Conservation (phyloP, 805 yeast species). For the Yamadazyma olivae region DNA sequence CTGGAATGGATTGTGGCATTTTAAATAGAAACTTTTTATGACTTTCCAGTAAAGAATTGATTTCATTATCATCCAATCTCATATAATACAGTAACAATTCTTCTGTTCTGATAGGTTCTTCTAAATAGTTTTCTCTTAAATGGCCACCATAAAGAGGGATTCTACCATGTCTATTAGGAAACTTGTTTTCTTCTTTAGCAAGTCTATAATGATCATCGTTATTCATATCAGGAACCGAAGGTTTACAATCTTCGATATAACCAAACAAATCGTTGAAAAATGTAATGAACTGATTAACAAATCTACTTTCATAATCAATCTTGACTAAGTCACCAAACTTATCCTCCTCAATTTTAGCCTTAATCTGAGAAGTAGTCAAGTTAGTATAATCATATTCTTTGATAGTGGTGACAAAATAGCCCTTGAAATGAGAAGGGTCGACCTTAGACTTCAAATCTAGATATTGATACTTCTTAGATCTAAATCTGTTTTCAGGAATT, state of each 20-base stretch:
- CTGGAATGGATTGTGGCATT: slow-evolving; percentile 23
- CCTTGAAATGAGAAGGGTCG: slow-evolving; percentile 4
- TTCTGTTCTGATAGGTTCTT: slow-evolving; percentile 27
- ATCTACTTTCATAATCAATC: slow-evolving; percentile 8
- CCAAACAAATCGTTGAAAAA: slow-evolving; percentile 21
- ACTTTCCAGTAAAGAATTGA: slow-evolving; percentile 15
- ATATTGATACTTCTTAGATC: background rate
- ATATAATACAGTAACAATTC: slow-evolving; percentile 22
- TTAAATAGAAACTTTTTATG: slow-evolving; percentile 19
- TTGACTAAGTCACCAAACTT: slow-evolving; percentile 5
- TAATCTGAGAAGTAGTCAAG: background rate
- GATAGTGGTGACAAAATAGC: slow-evolving; percentile 4
- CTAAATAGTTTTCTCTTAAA: slow-evolving; percentile 26
- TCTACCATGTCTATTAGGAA: slow-evolving; percentile 22
- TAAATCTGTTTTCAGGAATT: no score
- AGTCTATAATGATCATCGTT: slow-evolving; percentile 25
- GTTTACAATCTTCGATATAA: slow-evolving; percentile 18
- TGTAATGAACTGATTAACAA: slow-evolving; percentile 3
- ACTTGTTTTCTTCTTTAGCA: slow-evolving; percentile 15
- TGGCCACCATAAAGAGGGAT: slow-evolving; percentile 33
- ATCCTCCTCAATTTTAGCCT: background rate
- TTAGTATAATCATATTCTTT: slow-evolving; percentile 11
- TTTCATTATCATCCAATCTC: slow-evolving; percentile 18
- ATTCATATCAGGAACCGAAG: slow-evolving; percentile 19
- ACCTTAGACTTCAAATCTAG: slow-evolving; percentile 1